Evolutionary conservation across 23 red algal species (phyloP).

Genomic region (Gracilariopsis chorda): DNA sequence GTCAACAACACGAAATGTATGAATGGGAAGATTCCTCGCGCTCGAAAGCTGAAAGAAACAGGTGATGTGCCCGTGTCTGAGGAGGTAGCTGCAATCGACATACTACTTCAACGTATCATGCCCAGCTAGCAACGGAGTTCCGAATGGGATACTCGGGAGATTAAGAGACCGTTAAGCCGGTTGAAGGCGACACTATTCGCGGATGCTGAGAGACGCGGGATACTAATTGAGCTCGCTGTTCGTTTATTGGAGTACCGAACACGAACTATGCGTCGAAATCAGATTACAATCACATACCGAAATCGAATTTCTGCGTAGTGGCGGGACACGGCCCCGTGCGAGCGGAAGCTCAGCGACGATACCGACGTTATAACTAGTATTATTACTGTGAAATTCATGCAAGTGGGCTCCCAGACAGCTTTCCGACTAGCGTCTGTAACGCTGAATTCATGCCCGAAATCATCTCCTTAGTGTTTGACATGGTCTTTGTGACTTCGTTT

Average conservation of each 20-base stretch:
- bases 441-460: not conserved
- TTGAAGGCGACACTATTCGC: not conserved
- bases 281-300: conserved; percentile 6
- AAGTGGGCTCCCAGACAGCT: not conserved
- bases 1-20: not conserved
- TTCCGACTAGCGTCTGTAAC: not conserved
- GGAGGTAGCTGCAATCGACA: not conserved
- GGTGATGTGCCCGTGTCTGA: not conserved
- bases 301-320: not conserved
- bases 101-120: not conserved
- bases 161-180: not conserved
- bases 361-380: not conserved
- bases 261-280: not conserved
- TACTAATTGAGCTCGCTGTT: not conserved
- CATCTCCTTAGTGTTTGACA: not conserved
- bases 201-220: not conserved
- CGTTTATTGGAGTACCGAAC: not conserved
- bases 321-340: not conserved
- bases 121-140: not conserved
- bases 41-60: not conserved
- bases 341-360: not conserved
- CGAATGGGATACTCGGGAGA: not conserved
- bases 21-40: conserved; percentile 1
- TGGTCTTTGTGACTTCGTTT: too few species aligned
- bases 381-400: not conserved